These are phyloP conservation scores for Pseudocercospora musae DNA, from an alignment of 2,329 filamentous ascomycete species.

Conservation along the genomic window DNA sequence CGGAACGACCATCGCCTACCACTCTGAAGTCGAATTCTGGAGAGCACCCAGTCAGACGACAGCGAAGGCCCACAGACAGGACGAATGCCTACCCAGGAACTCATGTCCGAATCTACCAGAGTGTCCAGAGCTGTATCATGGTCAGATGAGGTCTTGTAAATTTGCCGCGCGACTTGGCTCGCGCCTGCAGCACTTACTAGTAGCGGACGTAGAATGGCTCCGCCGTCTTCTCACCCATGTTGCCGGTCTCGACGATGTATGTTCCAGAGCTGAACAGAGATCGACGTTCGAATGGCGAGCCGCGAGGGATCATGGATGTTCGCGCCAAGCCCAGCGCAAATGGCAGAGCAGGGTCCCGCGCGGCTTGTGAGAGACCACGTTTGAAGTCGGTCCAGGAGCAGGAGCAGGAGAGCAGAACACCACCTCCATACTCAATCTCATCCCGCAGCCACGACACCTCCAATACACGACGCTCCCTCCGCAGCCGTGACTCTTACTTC, in stretches of 20 bases:
- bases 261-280: background rate
- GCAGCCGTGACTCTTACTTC: slow-evolving; percentile 11
- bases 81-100: slow-evolving; percentile 69
- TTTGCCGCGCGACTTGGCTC: background rate
- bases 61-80: background rate
- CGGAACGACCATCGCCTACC: slow-evolving; percentile 87
- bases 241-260: slow-evolving; percentile 18
- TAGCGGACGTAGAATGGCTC: slow-evolving; percentile 95
- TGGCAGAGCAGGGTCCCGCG: background rate
- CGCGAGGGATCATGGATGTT: background rate
- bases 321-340: background rate
- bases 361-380: slow-evolving; percentile 4
- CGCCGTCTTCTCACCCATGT: slow-evolving; percentile 56
- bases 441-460: background rate
- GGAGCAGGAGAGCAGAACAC: background rate
- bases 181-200: slow-evolving; percentile 65
- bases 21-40: slow-evolving; percentile 94
- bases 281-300: background rate
- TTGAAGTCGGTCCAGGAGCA: slow-evolving; percentile 3
- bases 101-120: slow-evolving; percentile 97
- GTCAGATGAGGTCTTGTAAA: slow-evolving; percentile 9
- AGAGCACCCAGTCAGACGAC: slow-evolving; percentile 13
- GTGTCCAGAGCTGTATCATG: slow-evolving; percentile 76
- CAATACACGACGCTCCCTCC: background rate
- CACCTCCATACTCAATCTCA: background rate